Conservation (phyloP, 1,139 yeast genomes). For the Pneumocystis murina region DNA sequence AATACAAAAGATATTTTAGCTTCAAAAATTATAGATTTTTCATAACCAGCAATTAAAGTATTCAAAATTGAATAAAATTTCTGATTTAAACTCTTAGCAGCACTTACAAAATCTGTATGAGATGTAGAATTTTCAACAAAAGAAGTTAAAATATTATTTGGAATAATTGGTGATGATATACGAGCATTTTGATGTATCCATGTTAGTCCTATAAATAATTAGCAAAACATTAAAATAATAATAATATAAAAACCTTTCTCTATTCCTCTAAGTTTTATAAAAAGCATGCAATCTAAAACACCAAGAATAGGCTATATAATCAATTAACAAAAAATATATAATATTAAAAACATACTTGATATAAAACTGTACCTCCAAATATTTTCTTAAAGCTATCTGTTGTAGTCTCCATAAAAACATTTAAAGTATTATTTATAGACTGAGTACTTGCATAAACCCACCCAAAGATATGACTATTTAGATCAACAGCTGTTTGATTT, state of each 20-base stretch:
- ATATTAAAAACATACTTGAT: constrained; percentile 18
- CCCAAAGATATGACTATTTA: constrained; percentile 55
- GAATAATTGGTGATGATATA: constrained; percentile 38
- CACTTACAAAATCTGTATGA: neutral
- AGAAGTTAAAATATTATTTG: constrained; percentile 4
- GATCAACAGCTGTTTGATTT: constrained; percentile 28
- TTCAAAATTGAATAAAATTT: neutral
- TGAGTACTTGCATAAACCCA: constrained; percentile 44
- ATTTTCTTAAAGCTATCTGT: constrained; percentile 40
- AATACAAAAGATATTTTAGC: neutral
- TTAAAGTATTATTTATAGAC: constrained; percentile 41
- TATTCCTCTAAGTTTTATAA: constrained; percentile 48
- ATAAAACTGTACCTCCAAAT: constrained; percentile 56
- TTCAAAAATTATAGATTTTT: neutral
- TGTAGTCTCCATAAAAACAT: constrained; percentile 35
- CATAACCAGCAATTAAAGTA: neutral
- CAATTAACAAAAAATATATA: neutral
- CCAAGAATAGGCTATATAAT: constrained; percentile 32
- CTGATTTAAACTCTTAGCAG: neutral
- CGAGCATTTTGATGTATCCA: constrained; percentile 63
- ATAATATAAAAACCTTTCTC: constrained; percentile 35
- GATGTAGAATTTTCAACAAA: neutral
- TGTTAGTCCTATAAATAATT: constrained; percentile 25
- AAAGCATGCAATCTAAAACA: constrained; percentile 67
- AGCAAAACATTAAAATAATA: neutral